These are phyloP conservation scores for Tricholoma bakamatsutake DNA, from an alignment of 768 basidiomycete species.

Conservation along the genomic window DNA sequence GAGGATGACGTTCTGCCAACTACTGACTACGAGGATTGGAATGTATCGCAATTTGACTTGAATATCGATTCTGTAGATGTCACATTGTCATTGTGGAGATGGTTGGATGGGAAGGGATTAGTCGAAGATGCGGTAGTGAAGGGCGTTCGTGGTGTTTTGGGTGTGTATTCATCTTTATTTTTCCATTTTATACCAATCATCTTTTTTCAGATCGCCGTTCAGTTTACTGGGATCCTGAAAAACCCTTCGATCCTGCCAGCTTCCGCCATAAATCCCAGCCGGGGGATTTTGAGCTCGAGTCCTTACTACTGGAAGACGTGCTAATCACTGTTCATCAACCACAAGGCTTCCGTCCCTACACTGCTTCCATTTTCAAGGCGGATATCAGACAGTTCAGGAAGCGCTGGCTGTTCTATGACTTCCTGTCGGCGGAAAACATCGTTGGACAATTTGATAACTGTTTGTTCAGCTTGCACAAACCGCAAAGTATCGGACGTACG, in stretches of 20 bases:
- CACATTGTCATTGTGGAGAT: constrained; percentile 81
- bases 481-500: constrained; percentile 91
- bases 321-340: constrained; percentile 95
- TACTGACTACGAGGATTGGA: constrained; percentile 36
- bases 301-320: constrained; percentile 86
- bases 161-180: constrained; percentile 36
- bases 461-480: constrained; percentile 90
- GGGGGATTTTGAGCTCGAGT: constrained; percentile 91
- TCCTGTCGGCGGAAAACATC: constrained; percentile 89
- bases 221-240: constrained; percentile 79
- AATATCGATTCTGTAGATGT: constrained; percentile 95
- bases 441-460: constrained; percentile 99
- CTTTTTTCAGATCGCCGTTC: constrained; percentile 73
- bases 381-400: constrained; percentile 81
- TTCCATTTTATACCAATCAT: background rate
- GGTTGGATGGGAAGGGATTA: constrained; percentile 95
- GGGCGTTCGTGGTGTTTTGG: constrained; percentile 90
- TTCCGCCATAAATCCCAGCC: constrained; percentile 70
- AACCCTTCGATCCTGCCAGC: constrained; percentile 71
- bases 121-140: constrained; percentile 87
- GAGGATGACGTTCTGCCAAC: constrained; percentile 42
- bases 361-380: constrained; percentile 89
- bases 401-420: constrained; percentile 94
- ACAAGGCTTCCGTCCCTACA: constrained; percentile 85
- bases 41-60: constrained; percentile 90